Conservation (phyloP, 2,329 filamentous ascomycete genomes). For the Aspergillus proliferans region DNA sequence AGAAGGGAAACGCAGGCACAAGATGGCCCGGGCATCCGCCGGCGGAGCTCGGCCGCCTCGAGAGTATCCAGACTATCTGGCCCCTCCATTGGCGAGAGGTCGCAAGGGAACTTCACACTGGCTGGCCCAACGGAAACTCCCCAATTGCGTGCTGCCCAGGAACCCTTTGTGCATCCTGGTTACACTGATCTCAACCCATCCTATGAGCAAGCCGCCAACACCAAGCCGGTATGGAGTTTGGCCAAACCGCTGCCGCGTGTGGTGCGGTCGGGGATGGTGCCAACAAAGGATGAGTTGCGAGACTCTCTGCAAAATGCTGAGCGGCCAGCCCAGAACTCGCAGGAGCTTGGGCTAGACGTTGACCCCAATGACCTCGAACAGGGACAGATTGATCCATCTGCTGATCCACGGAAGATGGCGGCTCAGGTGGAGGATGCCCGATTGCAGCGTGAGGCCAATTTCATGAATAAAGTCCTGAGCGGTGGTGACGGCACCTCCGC, state of each 20-base stretch:
- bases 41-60: constrained; percentile 16
- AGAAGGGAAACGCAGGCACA: background rate
- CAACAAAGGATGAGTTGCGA: constrained; percentile 36
- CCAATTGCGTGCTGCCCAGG: constrained; percentile 28
- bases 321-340: constrained; percentile 26
- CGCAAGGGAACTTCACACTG: constrained; percentile 25
- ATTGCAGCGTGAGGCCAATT: constrained; percentile 35
- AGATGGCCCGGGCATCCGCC: constrained; percentile 8
- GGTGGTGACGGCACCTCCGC: constrained; percentile 17
- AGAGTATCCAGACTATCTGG: constrained; percentile 18
- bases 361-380: constrained; percentile 40
- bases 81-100: constrained; percentile 21
- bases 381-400: constrained; percentile 34
- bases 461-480: constrained; percentile 29
- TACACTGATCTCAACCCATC: constrained; percentile 50
- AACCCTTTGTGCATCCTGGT: constrained; percentile 48
- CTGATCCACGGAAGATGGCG: constrained; percentile 35
- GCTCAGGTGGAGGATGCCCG: constrained; percentile 42
- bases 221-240: constrained; percentile 49
- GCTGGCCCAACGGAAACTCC: constrained; percentile 27
- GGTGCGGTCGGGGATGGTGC: constrained; percentile 49
- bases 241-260: constrained; percentile 51
- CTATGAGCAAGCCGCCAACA: constrained; percentile 47
- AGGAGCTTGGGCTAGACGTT: constrained; percentile 29
- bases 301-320: constrained; percentile 24